phyloP scores from a whole-genome alignment of 2,329 filamentous ascomycete species.

The Teratosphaeriaceae sp. region DNA sequence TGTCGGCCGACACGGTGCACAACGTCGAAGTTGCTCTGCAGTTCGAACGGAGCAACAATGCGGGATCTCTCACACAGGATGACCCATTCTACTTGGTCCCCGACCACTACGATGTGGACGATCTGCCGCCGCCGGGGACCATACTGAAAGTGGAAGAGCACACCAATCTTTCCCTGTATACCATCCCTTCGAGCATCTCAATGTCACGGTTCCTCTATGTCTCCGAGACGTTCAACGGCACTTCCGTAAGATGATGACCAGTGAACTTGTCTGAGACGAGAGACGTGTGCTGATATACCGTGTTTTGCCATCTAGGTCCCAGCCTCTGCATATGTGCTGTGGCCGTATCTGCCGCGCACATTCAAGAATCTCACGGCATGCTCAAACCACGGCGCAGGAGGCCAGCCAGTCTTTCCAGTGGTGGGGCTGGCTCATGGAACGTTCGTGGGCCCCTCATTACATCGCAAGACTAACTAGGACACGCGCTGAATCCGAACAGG shows the following conservation, averaged over 20 bases:
- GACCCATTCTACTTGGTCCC: constrained; percentile 38
- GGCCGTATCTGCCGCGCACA: constrained; percentile 36
- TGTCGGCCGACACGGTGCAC: constrained; percentile 12
- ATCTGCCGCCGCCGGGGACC: constrained; percentile 27
- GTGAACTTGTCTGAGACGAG: too few species aligned
- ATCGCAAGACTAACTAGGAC: too few species aligned
- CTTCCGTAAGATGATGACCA: too few species aligned
- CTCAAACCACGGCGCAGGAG: not conserved
- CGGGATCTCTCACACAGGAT: constrained; percentile 15
- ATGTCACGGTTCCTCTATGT: constrained; percentile 47
- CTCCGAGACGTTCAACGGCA: constrained; percentile 40
- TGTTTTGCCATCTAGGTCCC: too few species aligned
- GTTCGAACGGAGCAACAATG: constrained; percentile 25
- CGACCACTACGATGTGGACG: constrained; percentile 9
- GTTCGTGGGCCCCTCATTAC: too few species aligned
- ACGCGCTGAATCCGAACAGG: not conserved
- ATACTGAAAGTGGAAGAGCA: constrained; percentile 36
- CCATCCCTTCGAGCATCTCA: constrained; percentile 35
- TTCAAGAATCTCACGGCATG: constrained; percentile 9
- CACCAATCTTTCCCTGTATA: constrained; percentile 35
- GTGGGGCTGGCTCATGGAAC: constrained; percentile 19
- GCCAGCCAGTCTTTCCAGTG: constrained; percentile 10
- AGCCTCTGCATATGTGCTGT: constrained; percentile 45
- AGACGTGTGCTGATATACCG: too few species aligned
- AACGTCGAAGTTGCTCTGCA: constrained; percentile 21